These are phyloP conservation scores for Seminavis robusta DNA, from an alignment of 108 stramenopile genomes.

Conservation along the genomic window DNA sequence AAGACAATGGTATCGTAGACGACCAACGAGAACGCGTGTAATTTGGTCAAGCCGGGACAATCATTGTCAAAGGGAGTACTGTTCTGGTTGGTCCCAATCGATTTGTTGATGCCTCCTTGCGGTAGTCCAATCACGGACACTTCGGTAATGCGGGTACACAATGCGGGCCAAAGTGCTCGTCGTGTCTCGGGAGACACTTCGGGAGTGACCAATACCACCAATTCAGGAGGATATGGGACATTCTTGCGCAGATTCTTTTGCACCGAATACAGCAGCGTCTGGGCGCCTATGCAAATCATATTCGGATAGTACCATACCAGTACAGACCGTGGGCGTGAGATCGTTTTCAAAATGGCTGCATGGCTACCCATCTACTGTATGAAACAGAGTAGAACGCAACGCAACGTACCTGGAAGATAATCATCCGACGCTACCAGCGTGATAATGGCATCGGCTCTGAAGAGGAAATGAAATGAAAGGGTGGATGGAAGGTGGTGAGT, in stretches of 20 bases:
- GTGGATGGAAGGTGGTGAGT: too few species aligned
- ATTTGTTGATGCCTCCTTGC: background rate
- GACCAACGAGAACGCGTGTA: constrained; percentile 49
- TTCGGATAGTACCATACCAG: too few species aligned
- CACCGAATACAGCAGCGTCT: constrained; percentile 70
- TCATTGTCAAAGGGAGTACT: constrained; percentile 26
- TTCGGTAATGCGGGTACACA: constrained; percentile 36
- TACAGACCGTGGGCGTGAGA: too few species aligned
- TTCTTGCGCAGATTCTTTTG: too few species aligned
- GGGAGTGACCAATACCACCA: constrained; percentile 58
- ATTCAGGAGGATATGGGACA: constrained; percentile 32
- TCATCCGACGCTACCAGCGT: constrained; percentile 67
- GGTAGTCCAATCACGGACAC: constrained; percentile 30
- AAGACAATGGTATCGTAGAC: constrained; percentile 75
- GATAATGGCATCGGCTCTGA: constrained; percentile 62
- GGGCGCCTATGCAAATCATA: too few species aligned
- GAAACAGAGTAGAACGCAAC: too few species aligned
- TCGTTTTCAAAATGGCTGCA: too few species aligned
- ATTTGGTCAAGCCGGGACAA: constrained; percentile 53
- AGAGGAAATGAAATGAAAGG: too few species aligned
- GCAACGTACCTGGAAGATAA: constrained; percentile 70
- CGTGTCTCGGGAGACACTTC: constrained; percentile 23
- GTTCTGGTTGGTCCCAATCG: background rate
- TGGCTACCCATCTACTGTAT: too few species aligned
- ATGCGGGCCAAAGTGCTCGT: constrained; percentile 14